These are phyloP conservation scores for Sphenostylis stenocarpa DNA, from an alignment of 306 rosid genomes.

Conservation along the genomic window DNA sequence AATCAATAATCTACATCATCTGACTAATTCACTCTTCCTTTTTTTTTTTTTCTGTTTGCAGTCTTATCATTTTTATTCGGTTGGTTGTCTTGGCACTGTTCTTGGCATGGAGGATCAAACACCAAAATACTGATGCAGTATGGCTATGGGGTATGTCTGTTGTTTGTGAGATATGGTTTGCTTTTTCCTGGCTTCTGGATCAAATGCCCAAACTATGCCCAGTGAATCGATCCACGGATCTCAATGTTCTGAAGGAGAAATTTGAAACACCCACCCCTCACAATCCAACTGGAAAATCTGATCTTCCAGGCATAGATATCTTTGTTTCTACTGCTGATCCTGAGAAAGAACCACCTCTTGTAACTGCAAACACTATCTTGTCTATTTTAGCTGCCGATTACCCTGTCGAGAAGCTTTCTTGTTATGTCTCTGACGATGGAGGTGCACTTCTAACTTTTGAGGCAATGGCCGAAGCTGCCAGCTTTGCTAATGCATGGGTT, in stretches of 20 bases:
- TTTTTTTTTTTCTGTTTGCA: constrained; percentile 40
- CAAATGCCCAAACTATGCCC: constrained; percentile 89
- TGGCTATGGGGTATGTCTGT: constrained; percentile 98
- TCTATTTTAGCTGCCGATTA: constrained; percentile 87
- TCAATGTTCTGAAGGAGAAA: constrained; percentile 79
- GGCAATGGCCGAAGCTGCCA: constrained; percentile 98
- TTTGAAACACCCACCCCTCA: constrained; percentile 67
- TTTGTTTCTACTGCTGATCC: constrained; percentile 97
- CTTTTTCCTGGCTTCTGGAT: constrained; percentile 92
- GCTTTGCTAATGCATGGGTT: constrained; percentile 85
- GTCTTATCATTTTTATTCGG: constrained; percentile 70
- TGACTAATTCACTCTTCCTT: constrained; percentile 23
- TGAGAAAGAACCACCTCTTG: constrained; percentile 94
- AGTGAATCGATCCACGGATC: constrained; percentile 77
- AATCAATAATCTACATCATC: background rate
- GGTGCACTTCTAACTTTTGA: constrained; percentile 94
- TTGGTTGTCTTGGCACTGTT: constrained; percentile 67
- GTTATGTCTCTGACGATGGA: constrained; percentile 96
- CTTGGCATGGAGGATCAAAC: constrained; percentile 66
- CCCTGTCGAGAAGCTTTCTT: constrained; percentile 92
- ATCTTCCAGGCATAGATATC: constrained; percentile 89
- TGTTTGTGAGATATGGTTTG: constrained; percentile 94
- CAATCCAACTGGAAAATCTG: constrained; percentile 87
- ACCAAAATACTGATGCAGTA: constrained; percentile 73
- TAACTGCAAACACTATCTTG: constrained; percentile 87